These are phyloP conservation scores for Erucastrum elatum DNA, from an alignment of 345 rosid species.

Conservation along the genomic window DNA sequence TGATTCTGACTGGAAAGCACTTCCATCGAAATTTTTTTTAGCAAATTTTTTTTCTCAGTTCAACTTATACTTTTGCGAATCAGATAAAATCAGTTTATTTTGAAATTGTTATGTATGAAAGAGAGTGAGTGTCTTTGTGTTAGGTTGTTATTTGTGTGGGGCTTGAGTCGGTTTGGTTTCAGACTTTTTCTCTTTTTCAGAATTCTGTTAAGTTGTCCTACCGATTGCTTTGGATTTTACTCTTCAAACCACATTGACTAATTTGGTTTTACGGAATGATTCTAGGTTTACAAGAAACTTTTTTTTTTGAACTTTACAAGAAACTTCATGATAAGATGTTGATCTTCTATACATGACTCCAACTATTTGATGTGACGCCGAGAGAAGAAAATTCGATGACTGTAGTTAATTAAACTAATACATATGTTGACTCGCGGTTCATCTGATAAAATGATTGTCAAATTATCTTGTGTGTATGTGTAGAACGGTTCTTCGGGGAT, in stretches of 20 bases:
- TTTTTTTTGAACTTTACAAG: no score
- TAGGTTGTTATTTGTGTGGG: conserved; percentile 27
- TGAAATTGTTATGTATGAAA: not conserved
- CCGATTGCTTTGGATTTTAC: conserved; percentile 8
- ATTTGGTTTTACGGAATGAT: not conserved
- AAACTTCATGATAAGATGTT: not conserved
- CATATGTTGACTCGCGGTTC: not conserved
- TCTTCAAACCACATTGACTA: not conserved
- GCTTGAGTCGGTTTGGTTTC: conserved; percentile 22
- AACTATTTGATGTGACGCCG: not conserved
- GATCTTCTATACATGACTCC: not conserved
- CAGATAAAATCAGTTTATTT: no score
- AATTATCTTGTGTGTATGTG: not conserved
- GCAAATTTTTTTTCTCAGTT: no score
- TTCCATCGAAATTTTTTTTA: no score
- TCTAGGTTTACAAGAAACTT: not conserved
- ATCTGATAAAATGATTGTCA: not conserved
- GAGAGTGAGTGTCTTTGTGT: conserved; percentile 19
- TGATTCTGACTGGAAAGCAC: no score
- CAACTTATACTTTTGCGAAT: no score
- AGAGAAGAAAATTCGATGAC: not conserved
- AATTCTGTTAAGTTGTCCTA: conserved; percentile 5
- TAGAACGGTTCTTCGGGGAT: not conserved
- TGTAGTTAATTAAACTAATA: not conserved
- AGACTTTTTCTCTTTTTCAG: not conserved